A percentile compares a stretch with the other conserved stretches of the same genome.
phyloP scores from a whole-genome alignment of 345 rosid genomes.

The Populus deltoides region DNA sequence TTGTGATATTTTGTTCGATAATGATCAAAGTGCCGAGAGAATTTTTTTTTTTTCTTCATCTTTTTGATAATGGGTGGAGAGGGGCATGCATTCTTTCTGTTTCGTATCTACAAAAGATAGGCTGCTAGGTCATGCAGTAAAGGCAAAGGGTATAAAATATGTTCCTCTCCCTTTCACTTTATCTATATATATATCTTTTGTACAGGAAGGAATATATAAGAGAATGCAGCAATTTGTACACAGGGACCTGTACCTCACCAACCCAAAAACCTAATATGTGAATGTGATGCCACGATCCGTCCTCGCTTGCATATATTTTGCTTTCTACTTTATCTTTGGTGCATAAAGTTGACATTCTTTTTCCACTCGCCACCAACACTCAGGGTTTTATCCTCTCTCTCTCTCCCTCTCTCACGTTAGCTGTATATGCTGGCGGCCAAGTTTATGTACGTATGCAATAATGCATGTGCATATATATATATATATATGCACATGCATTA shows the following conservation, averaged over 20 bases:
- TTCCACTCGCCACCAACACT: not conserved
- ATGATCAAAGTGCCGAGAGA: not conserved
- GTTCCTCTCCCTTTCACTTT: slow-evolving; percentile 11
- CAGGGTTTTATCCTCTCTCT: not conserved
- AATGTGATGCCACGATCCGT: slow-evolving; percentile 50
- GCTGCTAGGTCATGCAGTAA: not conserved
- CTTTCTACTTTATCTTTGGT: slow-evolving; percentile 11
- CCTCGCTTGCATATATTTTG: slow-evolving; percentile 11
- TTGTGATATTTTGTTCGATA: not conserved
- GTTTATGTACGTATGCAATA: not conserved
- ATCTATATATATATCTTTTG: not conserved
- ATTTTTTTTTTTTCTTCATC: not conserved
- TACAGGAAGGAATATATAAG: not conserved
- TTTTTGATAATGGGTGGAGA: slow-evolving; percentile 20
- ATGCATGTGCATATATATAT: not conserved
- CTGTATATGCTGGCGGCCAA: not conserved
- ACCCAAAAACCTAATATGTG: slow-evolving; percentile 1
- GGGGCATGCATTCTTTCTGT: slow-evolving; percentile 19
- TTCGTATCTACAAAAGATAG: slow-evolving; percentile 21
- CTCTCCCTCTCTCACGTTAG: not conserved
- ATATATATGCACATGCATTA: too few relatives aligned
- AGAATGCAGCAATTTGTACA: slow-evolving; percentile 13
- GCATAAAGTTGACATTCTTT: slow-evolving; percentile 36
- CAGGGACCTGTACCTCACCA: slow-evolving; percentile 7
- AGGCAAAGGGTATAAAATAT: slow-evolving; percentile 13